These are phyloP conservation scores for Amanita phalloides DNA, from an alignment of 768 basidiomycete genomes.

Conservation along the genomic window DNA sequence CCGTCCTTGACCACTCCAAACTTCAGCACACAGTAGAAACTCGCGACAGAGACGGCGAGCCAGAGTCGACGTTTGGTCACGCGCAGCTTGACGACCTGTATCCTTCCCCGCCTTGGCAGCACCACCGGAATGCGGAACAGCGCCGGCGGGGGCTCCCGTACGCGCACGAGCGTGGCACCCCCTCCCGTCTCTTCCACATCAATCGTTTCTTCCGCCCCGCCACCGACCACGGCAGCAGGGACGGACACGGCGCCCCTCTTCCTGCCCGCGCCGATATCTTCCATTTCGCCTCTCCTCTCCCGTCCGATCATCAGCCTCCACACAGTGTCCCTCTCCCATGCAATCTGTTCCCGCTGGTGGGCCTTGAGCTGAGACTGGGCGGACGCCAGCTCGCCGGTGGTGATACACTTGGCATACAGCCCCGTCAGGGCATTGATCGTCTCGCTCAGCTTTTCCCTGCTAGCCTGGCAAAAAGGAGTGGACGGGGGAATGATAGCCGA, in stretches of 20 bases:
- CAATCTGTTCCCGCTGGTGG: slow-evolving; percentile 86
- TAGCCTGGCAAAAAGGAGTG: slow-evolving; percentile 52
- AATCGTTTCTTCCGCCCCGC: slow-evolving; percentile 8
- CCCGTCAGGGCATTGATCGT: slow-evolving; percentile 50
- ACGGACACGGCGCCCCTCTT: background rate
- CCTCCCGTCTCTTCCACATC: slow-evolving; percentile 12
- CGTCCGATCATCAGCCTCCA: slow-evolving; percentile 94
- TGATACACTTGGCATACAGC: slow-evolving; percentile 81
- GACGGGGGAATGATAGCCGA: slow-evolving; percentile 57
- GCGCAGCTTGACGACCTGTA: slow-evolving; percentile 36
- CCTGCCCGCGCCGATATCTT: background rate
- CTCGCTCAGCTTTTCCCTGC: slow-evolving; percentile 53
- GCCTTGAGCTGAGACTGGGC: slow-evolving; percentile 79
- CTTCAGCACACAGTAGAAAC: slow-evolving; percentile 57
- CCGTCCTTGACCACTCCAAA: slow-evolving; percentile 24
- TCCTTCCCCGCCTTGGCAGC: slow-evolving; percentile 23
- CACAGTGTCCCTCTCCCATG: slow-evolving; percentile 95
- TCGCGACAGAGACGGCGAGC: slow-evolving; percentile 40
- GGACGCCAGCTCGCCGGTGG: slow-evolving; percentile 50
- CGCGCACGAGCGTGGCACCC: slow-evolving; percentile 32
- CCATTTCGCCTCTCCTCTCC: slow-evolving; percentile 54
- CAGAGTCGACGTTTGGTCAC: slow-evolving; percentile 42
- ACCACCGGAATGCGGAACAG: slow-evolving; percentile 45
- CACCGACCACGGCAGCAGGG: background rate
- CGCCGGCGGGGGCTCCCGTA: slow-evolving; percentile 26